phyloP scores from a whole-genome alignment of 345 rosid genomes.

The Salix exigua region DNA sequence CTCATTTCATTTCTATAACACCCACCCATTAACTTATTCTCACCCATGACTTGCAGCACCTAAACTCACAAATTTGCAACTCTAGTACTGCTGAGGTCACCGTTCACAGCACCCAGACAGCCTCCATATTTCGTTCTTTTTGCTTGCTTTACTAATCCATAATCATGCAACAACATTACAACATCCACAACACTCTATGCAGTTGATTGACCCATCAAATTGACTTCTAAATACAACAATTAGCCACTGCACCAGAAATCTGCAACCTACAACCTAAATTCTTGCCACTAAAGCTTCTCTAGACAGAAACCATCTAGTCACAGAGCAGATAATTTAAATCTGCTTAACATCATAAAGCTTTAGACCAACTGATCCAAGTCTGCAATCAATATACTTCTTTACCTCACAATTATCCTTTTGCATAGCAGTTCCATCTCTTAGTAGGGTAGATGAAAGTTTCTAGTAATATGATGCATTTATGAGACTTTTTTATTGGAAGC shows the following conservation, averaged over 20 bases:
- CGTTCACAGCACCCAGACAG: not conserved
- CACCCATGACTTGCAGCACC: not conserved
- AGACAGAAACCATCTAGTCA: not conserved
- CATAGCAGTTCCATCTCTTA: not conserved
- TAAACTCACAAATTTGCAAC: not conserved
- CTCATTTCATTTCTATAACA: not conserved
- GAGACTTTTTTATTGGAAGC: not conserved
- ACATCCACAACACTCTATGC: not conserved
- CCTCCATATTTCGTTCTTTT: not conserved
- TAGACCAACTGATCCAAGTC: not conserved
- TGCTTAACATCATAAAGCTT: not conserved
- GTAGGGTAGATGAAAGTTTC: not conserved
- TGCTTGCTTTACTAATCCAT: not conserved
- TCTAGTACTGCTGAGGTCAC: not conserved
- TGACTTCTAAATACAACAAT: not conserved
- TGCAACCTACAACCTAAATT: not conserved
- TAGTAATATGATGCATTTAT: not conserved
- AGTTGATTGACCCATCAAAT: not conserved
- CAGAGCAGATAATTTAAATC: not conserved
- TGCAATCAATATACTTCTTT: not conserved
- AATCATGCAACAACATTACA: not conserved
- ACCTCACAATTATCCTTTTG: not conserved
- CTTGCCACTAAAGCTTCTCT: not conserved
- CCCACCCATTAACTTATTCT: not conserved
- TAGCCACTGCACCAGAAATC: not conserved